phyloP scores from a whole-genome alignment of 1,139 yeast species.

The Lodderomyces jiufengensis region DNA sequence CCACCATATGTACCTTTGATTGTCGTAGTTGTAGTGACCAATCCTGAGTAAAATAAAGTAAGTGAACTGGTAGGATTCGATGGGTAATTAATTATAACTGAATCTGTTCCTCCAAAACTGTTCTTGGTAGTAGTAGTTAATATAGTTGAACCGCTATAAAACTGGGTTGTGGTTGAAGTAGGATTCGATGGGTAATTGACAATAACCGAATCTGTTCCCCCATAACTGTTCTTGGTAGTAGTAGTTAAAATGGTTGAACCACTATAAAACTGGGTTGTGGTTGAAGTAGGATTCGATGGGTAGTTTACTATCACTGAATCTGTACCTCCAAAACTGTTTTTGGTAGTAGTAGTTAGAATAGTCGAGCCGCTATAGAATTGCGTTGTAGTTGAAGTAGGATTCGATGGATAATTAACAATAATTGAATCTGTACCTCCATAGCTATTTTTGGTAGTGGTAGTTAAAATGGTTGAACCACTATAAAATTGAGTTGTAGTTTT shows the following conservation, averaged over 20 bases:
- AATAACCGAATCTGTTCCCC: conserved; percentile 14
- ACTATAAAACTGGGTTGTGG: conserved; percentile 14
- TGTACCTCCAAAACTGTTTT: conserved; percentile 12
- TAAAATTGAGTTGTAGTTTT: conserved; percentile 14
- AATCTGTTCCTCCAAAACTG: conserved; percentile 14
- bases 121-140: conserved; percentile 8
- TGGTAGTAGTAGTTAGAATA: conserved; percentile 11
- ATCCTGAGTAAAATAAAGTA: conserved; percentile 1
- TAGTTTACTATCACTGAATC: conserved; percentile 18
- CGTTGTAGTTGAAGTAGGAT: conserved; percentile 11
- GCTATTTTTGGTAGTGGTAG: conserved; percentile 11
- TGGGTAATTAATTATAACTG: conserved; percentile 16
- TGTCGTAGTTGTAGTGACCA: conserved; percentile 1
- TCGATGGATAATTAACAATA: conserved; percentile 15
- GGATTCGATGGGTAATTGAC: conserved; percentile 16
- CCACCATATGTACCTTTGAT: not conserved
- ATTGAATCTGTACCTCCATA: conserved; percentile 19
- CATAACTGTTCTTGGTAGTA: conserved; percentile 10
- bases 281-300: conserved; percentile 17
- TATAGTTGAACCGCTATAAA: not conserved
- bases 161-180: conserved; percentile 11
- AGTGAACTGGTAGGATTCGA: conserved; percentile 12
- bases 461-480: too few species aligned
- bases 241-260: conserved; percentile 12
- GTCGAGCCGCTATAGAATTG: conserved; percentile 14